phyloP scores from a whole-genome alignment of 2,329 filamentous ascomycete species.

The Verticillium zaregamsianum region DNA sequence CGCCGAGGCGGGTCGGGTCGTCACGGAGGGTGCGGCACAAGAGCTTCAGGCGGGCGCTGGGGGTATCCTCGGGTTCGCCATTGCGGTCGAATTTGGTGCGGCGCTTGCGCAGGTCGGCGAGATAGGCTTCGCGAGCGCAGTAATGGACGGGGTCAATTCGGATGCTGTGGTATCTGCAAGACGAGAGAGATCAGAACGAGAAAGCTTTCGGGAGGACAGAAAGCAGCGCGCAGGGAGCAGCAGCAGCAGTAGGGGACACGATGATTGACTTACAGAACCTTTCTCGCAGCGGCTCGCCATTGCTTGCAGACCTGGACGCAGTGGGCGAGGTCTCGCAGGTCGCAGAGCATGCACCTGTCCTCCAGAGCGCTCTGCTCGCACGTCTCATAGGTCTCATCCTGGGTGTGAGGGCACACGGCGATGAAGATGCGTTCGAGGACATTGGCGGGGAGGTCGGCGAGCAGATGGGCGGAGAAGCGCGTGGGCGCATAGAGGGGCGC shows the following conservation, averaged over 20 bases:
- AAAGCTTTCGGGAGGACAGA: background rate
- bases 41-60: conserved; percentile 70
- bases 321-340: conserved; percentile 81
- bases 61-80: conserved; percentile 75
- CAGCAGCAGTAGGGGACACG: background rate
- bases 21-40: conserved; percentile 80
- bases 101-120: conserved; percentile 75
- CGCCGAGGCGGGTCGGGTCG: conserved; percentile 63
- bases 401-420: conserved; percentile 77
- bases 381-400: conserved; percentile 73
- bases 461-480: conserved; percentile 33
- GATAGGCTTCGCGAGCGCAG: conserved; percentile 78
- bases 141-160: conserved; percentile 94
- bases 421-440: conserved; percentile 75
- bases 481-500: conserved; percentile 29
- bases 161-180: conserved; percentile 74
- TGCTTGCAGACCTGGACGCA: conserved; percentile 69
- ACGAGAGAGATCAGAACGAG: conserved; percentile 7
- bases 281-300: conserved; percentile 58
- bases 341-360: conserved; percentile 88
- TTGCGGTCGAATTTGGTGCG: conserved; percentile 71
- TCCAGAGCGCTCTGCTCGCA: conserved; percentile 77
- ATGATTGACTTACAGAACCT: conserved; percentile 54
- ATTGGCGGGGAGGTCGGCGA: conserved; percentile 57
- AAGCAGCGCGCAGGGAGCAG: background rate